Base-by-base conservation (phyloP, 179 eudicot species). In the Camellia oleifera region DNA sequence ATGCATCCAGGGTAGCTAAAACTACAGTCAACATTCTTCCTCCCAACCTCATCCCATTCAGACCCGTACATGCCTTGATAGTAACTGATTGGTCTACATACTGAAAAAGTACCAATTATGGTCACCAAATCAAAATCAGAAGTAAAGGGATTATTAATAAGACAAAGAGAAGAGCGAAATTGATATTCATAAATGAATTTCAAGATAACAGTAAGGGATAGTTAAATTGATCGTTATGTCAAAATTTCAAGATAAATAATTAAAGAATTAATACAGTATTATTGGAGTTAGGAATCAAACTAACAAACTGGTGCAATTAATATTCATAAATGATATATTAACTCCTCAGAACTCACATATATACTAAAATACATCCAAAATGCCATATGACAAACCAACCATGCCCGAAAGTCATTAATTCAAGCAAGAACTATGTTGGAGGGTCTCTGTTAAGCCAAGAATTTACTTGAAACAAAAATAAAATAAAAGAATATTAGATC, bases 1-100 rank as follows among this genome's bases (percentile, higher is more conserved):
- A 74, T 80, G 86, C 85, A 77, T 89, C 84, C 26, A 89, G 96
- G 80, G 81, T 77, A 68, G 97, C 98, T 84, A 90, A 93, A 82
- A 91, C 91, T 66, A 89, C 99, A 64, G 98, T 92, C 68, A 94
- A 85, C 80, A 91, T 80, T 82, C 83, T 81, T 48, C 97, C 97
- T 57, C 97, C 97, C 84, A 96, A 80, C 76, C 79, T 91, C 97
- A 96, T 87, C 56, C 95, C 98, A 88, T 89, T 96, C 79, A 96
- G 88, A 53, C 91, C 95, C 78, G 93, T 98, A 85, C 97, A 92
- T 44, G 99, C 97, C 85, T 92, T 94, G 50, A 82, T 81, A 68
- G 97, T 90, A 70, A 90, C 87, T 54, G 96, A 88, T 76, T 91
- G 90, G 74, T 96, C 98, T 72, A 85, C 88, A 85, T 90, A 96